Percentiles rank a stretch among this genome's conserved stretches.
phyloP scores from a whole-genome alignment of 169 alveolate species.

The Plasmodium billcollinsi region DNA sequence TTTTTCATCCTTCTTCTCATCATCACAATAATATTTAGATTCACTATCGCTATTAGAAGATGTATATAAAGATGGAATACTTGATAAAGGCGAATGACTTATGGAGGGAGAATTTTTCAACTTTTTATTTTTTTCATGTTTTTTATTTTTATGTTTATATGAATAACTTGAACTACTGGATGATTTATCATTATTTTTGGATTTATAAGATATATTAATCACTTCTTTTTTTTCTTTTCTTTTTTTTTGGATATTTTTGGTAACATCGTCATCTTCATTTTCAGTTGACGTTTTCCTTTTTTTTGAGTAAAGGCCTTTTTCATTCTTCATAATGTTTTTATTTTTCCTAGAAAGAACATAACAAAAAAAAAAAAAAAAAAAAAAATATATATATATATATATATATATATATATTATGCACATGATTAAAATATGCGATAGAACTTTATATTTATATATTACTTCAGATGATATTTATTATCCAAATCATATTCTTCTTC shows the following conservation, averaged over 20 bases:
- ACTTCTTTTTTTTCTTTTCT: conserved; percentile 4
- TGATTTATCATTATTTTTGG: conserved; percentile 9
- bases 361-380: too few species aligned
- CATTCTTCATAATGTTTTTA: conserved; percentile 43
- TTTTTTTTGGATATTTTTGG: background rate
- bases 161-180: conserved; percentile 5
- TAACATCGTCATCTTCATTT: conserved; percentile 1
- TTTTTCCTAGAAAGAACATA: conserved; percentile 23
- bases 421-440: background rate
- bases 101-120: background rate
- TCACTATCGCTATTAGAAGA: conserved; percentile 7
- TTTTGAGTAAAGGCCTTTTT: conserved; percentile 41
- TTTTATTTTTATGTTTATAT: conserved; percentile 1
- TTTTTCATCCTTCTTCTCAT: background rate
- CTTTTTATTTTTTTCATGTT: conserved; percentile 6
- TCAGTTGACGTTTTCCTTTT: conserved; percentile 13
- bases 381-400: background rate
- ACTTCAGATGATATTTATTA: conserved; percentile 12
- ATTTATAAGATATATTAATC: conserved; percentile 12
- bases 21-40: background rate
- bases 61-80: background rate
- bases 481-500: conserved; percentile 21
- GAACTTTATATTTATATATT: background rate
- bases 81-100: background rate
- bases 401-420: background rate